Conservation (phyloP, 2,329 filamentous ascomycete species). For the Juglanconis oblonga region DNA sequence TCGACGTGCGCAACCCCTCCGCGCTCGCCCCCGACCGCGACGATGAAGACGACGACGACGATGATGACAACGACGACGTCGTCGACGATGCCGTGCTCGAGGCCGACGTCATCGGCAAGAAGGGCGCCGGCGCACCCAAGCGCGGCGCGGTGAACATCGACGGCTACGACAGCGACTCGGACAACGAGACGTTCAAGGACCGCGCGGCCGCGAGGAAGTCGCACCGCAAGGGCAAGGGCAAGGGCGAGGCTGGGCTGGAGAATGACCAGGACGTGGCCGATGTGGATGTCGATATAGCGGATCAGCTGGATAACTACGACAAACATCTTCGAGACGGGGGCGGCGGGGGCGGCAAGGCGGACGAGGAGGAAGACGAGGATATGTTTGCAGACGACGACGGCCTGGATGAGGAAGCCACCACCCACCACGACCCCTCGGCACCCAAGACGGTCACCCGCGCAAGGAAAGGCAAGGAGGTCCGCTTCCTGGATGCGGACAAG, state of each 20-base stretch:
- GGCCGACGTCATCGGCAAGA: conserved; percentile 86
- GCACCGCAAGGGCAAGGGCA: conserved; percentile 34
- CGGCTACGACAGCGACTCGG: conserved; percentile 92
- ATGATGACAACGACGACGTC: conserved; percentile 25
- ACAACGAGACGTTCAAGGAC: conserved; percentile 82
- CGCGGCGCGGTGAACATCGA: conserved; percentile 94
- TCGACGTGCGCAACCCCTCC: conserved; percentile 92
- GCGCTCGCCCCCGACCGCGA: conserved; percentile 80
- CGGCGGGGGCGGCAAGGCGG: conserved; percentile 26
- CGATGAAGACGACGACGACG: conserved; percentile 60
- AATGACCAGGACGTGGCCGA: conserved; percentile 29
- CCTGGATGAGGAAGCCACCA: conserved; percentile 11
- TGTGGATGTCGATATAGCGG: conserved; percentile 48
- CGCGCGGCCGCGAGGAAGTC: conserved; percentile 60
- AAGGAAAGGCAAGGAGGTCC: conserved; percentile 62
- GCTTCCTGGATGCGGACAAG: conserved; percentile 54
- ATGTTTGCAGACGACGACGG: conserved; percentile 72
- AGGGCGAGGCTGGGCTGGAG: conserved; percentile 32
- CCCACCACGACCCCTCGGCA: conserved; percentile 16
- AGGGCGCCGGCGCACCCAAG: conserved; percentile 70
- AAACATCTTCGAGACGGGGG: conserved; percentile 36
- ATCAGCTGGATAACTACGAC: conserved; percentile 55
- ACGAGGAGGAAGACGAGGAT: conserved; percentile 64
- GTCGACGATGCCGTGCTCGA: conserved; percentile 66
- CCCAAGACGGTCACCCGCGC: conserved; percentile 35